These are phyloP conservation scores for Mycoemilia scoparia DNA, from an alignment of 192 early-diverging fungal genomes.

Conservation along the genomic window DNA sequence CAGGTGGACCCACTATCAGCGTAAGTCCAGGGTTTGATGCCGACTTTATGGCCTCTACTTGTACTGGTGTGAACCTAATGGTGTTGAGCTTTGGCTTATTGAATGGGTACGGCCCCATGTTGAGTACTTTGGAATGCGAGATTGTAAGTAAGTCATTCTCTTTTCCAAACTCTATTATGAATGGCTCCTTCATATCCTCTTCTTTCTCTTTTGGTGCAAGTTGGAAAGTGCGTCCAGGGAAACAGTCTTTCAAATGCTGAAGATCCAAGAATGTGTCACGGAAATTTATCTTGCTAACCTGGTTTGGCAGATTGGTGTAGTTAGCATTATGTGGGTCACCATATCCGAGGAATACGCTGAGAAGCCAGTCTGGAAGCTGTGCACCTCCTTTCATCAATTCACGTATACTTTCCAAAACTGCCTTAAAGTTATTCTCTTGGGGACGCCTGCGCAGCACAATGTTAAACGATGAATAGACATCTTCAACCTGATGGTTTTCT, in stretches of 20 bases:
- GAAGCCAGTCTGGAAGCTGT: slow-evolving; percentile 74
- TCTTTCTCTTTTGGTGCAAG: neutral
- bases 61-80: slow-evolving; percentile 68
- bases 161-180: slow-evolving; percentile 60
- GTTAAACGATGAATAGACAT: slow-evolving; percentile 68
- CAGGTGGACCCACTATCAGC: slow-evolving; percentile 91
- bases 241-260: slow-evolving; percentile 52
- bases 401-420: slow-evolving; percentile 76
- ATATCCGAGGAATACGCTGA: slow-evolving; percentile 84
- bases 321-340: slow-evolving; percentile 69
- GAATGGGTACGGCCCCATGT: slow-evolving; percentile 61
- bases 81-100: slow-evolving; percentile 46
- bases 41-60: slow-evolving; percentile 75
- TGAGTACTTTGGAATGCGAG: too few relatives aligned
- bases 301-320: slow-evolving; percentile 39
- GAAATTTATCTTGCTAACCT: slow-evolving; percentile 47
- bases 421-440: slow-evolving; percentile 87
- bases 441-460: slow-evolving; percentile 73
- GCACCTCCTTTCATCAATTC: slow-evolving; percentile 50
- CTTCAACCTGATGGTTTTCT: slow-evolving; percentile 16
- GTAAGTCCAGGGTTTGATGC: slow-evolving; percentile 75
- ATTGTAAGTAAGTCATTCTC: too few relatives aligned
- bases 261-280: slow-evolving; percentile 76
- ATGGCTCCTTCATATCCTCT: slow-evolving; percentile 27
- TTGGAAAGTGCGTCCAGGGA: slow-evolving; percentile 15